These are phyloP conservation scores for Aspergillus affinis DNA, from an alignment of 495 filamentous ascomycete genomes.

Conservation along the genomic window DNA sequence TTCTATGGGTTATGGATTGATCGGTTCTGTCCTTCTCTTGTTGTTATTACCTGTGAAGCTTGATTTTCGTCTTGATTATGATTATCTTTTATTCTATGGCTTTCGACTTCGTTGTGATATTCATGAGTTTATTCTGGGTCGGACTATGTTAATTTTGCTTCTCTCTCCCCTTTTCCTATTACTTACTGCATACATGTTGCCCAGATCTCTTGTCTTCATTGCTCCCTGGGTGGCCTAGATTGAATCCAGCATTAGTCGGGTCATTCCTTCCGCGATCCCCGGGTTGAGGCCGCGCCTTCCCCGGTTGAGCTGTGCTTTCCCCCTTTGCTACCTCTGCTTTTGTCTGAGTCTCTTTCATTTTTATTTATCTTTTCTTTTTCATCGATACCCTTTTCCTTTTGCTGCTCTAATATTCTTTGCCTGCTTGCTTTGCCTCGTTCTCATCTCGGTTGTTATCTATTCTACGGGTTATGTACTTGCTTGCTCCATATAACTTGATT, in stretches of 20 bases:
- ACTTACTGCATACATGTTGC: slow-evolving; percentile 1
- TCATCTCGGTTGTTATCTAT: slow-evolving; percentile 8
- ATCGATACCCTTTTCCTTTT: slow-evolving; percentile 40
- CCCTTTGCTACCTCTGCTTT: slow-evolving; percentile 20
- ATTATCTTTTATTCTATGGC: slow-evolving; percentile 19
- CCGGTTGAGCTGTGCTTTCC: slow-evolving; percentile 3
- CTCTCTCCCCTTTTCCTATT: neutral
- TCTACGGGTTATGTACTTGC: neutral
- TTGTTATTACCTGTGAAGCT: slow-evolving; percentile 17
- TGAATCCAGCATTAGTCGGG: neutral
- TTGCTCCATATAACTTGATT: neutral
- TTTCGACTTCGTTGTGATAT: neutral
- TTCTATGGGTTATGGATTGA: neutral
- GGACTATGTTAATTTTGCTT: slow-evolving; percentile 19
- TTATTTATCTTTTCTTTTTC: slow-evolving; percentile 14
- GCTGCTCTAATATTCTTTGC: slow-evolving; percentile 8
- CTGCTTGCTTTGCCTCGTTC: slow-evolving; percentile 9
- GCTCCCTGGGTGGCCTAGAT: neutral
- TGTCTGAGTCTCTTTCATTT: slow-evolving; percentile 30
- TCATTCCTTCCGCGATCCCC: neutral
- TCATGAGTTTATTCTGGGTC: neutral
- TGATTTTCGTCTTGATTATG: slow-evolving; percentile 19
- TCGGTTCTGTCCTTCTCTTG: slow-evolving; percentile 16
- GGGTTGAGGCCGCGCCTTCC: neutral
- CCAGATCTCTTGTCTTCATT: slow-evolving; percentile 2